Evolutionary conservation across 1,284 basidiomycete species (phyloP), one percentile per base, ranked within the genome.

Genomic region (Ceratobasidium sp.): DNA sequence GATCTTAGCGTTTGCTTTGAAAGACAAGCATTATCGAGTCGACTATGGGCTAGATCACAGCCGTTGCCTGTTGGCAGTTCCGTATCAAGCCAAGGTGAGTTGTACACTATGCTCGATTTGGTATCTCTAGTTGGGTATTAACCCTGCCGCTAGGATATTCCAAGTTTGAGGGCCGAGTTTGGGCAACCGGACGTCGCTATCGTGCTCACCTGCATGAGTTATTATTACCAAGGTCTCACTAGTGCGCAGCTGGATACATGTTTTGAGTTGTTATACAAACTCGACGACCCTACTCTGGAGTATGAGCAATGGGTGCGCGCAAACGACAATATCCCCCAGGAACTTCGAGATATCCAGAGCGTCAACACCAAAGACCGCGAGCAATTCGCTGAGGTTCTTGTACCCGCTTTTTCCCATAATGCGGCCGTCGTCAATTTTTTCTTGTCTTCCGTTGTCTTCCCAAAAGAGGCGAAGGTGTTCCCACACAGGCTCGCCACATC

Each of bases 141-240:
- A 56, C n/a, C 9, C 7, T 45, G 4, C 22, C 24, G 14, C n/a
- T 24, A 67, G 78, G 88, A 89, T 74, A 81, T 85, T 4, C 88
- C 88, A 0, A 81, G 86, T 17, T 75, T 82, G 44, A 82, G 84
- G 47, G 86, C 88, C 27, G 88, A 89, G 56, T 89, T 89, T 73
- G 87, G 86, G 1, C 87, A 89, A 78, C 87, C 88, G 0, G 88
- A 89, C 45, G 81, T 89, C 24, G 82, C 84, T 0, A 80, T 89
- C 64, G 75, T 81, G 22, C 80, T 89, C 36, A 89, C 88, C 0
- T 89, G 84, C 69, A 79, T 89, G 14, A 84, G 83, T 0, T 89
- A 89, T 73, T 89, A 89, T 62, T 88, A 88, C 56, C 80, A 81
- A 1, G 88, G 88, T 11, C 82, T 89, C 41, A 80, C 78, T 0